Conservation (phyloP, 2,329 filamentous ascomycete species). For the Fusarium sp. region DNA sequence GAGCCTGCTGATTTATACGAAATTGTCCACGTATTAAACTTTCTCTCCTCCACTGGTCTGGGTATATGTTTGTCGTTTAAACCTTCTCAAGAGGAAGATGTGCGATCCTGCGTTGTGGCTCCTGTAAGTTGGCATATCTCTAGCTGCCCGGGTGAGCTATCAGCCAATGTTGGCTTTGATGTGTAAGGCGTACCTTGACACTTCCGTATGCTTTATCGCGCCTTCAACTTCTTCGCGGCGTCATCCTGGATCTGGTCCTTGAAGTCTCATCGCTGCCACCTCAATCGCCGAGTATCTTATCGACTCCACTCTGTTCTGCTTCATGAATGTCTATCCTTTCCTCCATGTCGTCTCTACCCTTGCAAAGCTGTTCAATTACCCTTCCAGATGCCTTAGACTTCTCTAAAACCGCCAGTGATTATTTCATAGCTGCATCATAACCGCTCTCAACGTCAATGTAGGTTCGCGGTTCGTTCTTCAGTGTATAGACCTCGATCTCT, state of each 20-base stretch:
- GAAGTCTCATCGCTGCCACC: not conserved
- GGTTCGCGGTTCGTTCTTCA: not conserved
- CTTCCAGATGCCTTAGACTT: not conserved
- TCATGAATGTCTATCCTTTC: accelerated
- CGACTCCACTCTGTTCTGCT: not conserved
- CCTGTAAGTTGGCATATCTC: accelerated
- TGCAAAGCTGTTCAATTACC: not conserved
- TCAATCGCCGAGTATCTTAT: not conserved
- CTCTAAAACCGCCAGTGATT: too few relatives aligned
- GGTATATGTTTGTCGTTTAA: too few relatives aligned
- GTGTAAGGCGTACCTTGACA: accelerated
- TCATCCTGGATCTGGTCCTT: not conserved
- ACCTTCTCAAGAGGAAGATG: too few relatives aligned
- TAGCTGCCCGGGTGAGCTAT: not conserved
- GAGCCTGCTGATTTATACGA: accelerated
- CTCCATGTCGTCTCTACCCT: not conserved
- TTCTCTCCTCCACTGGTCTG: not conserved
- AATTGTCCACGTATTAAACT: not conserved
- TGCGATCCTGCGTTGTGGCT: not conserved
- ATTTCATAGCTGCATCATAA: not conserved
- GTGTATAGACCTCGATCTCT: not conserved
- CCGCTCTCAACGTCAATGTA: not conserved
- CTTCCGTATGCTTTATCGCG: accelerated
- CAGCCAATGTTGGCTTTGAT: accelerated
- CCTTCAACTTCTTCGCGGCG: too few relatives aligned